Percentiles rank a stretch among this genome's conserved stretches.
Evolutionary conservation across 805 yeast species (phyloP).

Genomic region (Yamadazyma laniorum): DNA sequence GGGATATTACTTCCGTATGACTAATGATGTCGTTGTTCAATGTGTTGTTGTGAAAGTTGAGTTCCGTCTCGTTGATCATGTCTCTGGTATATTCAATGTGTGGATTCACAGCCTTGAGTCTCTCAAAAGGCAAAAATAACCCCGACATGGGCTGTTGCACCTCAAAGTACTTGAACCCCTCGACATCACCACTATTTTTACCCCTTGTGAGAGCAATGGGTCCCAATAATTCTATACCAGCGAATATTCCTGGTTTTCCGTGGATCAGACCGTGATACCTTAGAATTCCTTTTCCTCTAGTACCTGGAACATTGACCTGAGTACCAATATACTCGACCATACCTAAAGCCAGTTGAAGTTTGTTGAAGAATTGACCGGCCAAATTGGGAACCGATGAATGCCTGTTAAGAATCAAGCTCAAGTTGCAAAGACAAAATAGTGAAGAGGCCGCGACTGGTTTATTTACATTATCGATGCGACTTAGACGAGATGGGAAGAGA

Average conservation of each 20-base stretch:
- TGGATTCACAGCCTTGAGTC: constrained; percentile 36
- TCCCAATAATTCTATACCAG: constrained; percentile 83
- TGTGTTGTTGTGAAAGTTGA: constrained; percentile 5
- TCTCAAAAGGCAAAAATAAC: constrained; percentile 63
- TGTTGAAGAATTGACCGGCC: neutral
- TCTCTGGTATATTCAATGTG: constrained; percentile 18
- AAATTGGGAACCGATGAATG: neutral
- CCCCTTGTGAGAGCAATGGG: constrained; percentile 59
- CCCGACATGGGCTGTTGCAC: constrained; percentile 69
- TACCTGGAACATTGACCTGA: constrained; percentile 58
- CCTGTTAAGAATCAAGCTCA: neutral
- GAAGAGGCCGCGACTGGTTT: neutral
- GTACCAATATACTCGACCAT: constrained; percentile 29
- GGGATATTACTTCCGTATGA: neutral
- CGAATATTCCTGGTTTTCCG: constrained; percentile 71
- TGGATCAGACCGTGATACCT: constrained; percentile 71
- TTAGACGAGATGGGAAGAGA: neutral
- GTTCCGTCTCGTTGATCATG: constrained; percentile 13
- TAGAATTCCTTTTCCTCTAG: constrained; percentile 62
- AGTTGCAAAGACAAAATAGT: constrained; percentile 2
- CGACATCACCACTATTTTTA: constrained; percentile 80
- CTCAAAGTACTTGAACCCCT: constrained; percentile 67
- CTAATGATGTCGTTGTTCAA: constrained; percentile 2
- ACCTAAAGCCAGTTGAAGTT: neutral
- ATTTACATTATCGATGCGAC: neutral